Conservation (phyloP, 2,329 filamentous ascomycete genomes). For the Penicillium crustosum region DNA sequence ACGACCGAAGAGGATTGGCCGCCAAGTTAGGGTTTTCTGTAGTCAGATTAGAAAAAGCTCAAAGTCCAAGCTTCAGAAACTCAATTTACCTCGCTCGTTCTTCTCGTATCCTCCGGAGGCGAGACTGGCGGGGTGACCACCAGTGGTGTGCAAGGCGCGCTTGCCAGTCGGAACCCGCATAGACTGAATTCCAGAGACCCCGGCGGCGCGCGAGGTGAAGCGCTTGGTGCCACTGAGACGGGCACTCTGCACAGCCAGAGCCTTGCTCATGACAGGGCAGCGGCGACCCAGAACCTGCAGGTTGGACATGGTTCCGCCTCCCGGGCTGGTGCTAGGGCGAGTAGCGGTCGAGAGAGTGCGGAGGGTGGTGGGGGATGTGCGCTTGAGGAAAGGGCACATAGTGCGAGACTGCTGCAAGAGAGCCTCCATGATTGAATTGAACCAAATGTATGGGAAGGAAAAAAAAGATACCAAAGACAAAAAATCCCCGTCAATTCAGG, state of each 20-base stretch:
- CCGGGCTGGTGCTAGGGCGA: constrained; percentile 64
- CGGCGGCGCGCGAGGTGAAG: constrained; percentile 39
- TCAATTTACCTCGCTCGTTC: constrained; percentile 51
- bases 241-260: constrained; percentile 75
- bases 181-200: constrained; percentile 40
- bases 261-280: constrained; percentile 99
- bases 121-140: constrained; percentile 74
- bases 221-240: constrained; percentile 41
- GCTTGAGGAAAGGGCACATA: constrained; percentile 96
- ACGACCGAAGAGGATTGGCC: constrained; percentile 25
- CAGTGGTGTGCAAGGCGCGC: constrained; percentile 78
- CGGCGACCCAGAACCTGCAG: constrained; percentile 89
- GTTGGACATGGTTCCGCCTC: constrained; percentile 94
- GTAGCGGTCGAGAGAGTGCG: constrained; percentile 76
- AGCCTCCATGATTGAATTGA: constrained; percentile 69
- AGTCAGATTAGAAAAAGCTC: constrained; percentile 15
- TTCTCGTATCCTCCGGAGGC: constrained; percentile 56
- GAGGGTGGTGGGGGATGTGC: constrained; percentile 86
- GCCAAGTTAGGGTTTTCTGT: constrained; percentile 28
- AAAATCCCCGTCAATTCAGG: background rate
- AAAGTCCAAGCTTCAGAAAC: background rate
- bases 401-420: constrained; percentile 92
- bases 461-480: background rate
- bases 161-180: constrained; percentile 56
- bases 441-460: background rate